Percentiles rank a stretch among this genome's conserved stretches.
Conservation (phyloP, 208 protist genomes). For the Leptomonas seymouri region DNA sequence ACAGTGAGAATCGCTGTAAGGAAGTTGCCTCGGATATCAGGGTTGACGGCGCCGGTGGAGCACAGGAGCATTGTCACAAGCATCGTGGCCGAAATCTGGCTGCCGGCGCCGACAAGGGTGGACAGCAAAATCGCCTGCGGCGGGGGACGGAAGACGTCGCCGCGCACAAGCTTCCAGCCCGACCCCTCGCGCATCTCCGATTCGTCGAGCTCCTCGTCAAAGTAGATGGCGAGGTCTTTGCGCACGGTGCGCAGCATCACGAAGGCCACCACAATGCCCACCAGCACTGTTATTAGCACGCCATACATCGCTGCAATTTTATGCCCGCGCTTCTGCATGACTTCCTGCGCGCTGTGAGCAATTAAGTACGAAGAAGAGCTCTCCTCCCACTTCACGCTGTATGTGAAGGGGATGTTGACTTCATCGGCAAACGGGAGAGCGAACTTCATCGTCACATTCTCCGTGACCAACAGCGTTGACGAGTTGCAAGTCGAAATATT, state of each 20-base stretch:
- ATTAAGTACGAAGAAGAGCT: slow-evolving; percentile 4
- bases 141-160: slow-evolving; percentile 96
- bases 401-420: slow-evolving; percentile 10
- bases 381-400: slow-evolving; percentile 36
- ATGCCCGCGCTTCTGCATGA: slow-evolving; percentile 18
- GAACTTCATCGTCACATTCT: neutral
- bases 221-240: slow-evolving; percentile 36
- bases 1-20: slow-evolving; percentile 73
- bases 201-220: slow-evolving; percentile 39
- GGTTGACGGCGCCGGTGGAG: slow-evolving; percentile 84
- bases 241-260: slow-evolving; percentile 38
- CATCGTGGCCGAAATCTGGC: slow-evolving; percentile 87
- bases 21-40: slow-evolving; percentile 91
- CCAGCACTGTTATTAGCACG: slow-evolving; percentile 21
- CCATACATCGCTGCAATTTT: slow-evolving; percentile 30
- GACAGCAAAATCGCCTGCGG: slow-evolving; percentile 68
- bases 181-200: slow-evolving; percentile 23
- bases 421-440: neutral
- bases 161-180: slow-evolving; percentile 96
- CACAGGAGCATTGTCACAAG: slow-evolving; percentile 66
- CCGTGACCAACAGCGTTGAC: too few relatives aligned
- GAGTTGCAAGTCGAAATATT: slow-evolving; percentile 9
- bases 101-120: slow-evolving; percentile 88
- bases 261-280: slow-evolving; percentile 27
- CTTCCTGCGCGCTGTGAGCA: neutral